A percentile compares a stretch with the other conserved stretches of the same genome.
These are phyloP conservation scores for Apophysomyces sp. DNA, from an alignment of 371 early-diverging fungal species.

Conservation along the genomic window DNA sequence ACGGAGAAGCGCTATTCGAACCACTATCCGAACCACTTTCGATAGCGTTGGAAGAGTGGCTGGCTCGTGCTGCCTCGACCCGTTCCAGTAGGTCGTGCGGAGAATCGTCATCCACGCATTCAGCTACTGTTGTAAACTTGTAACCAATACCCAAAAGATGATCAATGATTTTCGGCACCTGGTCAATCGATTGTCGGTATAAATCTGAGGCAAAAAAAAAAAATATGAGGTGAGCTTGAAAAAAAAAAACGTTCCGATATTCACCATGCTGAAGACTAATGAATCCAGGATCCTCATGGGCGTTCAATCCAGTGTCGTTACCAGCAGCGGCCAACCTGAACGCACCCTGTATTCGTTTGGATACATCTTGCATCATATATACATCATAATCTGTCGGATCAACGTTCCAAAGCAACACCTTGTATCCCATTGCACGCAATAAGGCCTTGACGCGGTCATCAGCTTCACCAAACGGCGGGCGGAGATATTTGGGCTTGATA, in stretches of 20 bases:
- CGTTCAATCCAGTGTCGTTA: slow-evolving; percentile 28
- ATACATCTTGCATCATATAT: slow-evolving; percentile 20
- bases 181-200: slow-evolving; percentile 38
- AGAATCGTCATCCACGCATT: slow-evolving; percentile 29
- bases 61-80: background rate
- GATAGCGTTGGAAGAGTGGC: background rate
- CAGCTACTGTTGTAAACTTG: slow-evolving; percentile 33
- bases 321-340: slow-evolving; percentile 26
- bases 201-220: slow-evolving; percentile 23
- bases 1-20: background rate
- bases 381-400: slow-evolving; percentile 50
- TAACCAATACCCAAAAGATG: slow-evolving; percentile 23
- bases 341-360: slow-evolving; percentile 18
- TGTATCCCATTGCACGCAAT: slow-evolving; percentile 49
- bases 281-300: slow-evolving; percentile 40
- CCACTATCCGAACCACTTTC: background rate
- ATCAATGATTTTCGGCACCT: slow-evolving; percentile 39
- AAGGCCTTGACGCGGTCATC: slow-evolving; percentile 48
- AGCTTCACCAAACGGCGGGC: slow-evolving; percentile 63
- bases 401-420: slow-evolving; percentile 56
- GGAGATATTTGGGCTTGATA: slow-evolving; percentile 55
- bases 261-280: slow-evolving; percentile 49
- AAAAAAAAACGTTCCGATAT: background rate
- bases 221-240: background rate
- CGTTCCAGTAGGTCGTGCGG: slow-evolving; percentile 18